Evolutionary conservation across 306 rosid species (phyloP).

Genomic region (Castanea sativa): DNA sequence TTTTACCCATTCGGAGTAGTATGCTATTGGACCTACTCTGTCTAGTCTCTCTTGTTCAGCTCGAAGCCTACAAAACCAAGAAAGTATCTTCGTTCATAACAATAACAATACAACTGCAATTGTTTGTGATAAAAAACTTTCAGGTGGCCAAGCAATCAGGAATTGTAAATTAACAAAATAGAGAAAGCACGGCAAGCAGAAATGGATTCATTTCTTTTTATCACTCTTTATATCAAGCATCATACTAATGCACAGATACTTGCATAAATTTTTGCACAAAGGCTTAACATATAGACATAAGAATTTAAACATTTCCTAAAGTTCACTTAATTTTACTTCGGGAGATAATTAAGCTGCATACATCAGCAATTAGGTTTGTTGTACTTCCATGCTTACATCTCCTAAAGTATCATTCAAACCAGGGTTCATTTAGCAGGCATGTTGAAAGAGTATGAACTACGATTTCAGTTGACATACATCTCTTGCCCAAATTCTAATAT

Average conservation of each 20-base stretch:
- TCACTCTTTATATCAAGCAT: background rate
- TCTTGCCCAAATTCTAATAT: background rate
- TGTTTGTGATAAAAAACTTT: slow-evolving; percentile 14
- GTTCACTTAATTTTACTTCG: background rate
- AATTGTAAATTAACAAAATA: slow-evolving; percentile 1
- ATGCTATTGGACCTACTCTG: slow-evolving; percentile 64
- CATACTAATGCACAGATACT: background rate
- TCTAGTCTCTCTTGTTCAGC: slow-evolving; percentile 76
- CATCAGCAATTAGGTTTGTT: background rate
- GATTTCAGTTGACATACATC: background rate
- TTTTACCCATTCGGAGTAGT: slow-evolving; percentile 95
- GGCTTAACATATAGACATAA: background rate
- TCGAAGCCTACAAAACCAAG: slow-evolving; percentile 60
- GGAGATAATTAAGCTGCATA: background rate
- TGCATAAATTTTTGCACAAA: background rate
- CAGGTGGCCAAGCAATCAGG: slow-evolving; percentile 20
- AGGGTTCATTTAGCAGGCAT: background rate
- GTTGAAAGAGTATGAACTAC: background rate
- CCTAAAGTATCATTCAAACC: background rate
- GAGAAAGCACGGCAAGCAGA: slow-evolving; percentile 5
- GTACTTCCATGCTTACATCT: background rate
- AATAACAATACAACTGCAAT: slow-evolving; percentile 1
- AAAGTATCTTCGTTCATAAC: background rate
- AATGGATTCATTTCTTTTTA: background rate
- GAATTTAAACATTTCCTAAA: background rate